Evolutionary conservation across 441 rosid species (phyloP).

Genomic region (Erodium moschatum): DNA sequence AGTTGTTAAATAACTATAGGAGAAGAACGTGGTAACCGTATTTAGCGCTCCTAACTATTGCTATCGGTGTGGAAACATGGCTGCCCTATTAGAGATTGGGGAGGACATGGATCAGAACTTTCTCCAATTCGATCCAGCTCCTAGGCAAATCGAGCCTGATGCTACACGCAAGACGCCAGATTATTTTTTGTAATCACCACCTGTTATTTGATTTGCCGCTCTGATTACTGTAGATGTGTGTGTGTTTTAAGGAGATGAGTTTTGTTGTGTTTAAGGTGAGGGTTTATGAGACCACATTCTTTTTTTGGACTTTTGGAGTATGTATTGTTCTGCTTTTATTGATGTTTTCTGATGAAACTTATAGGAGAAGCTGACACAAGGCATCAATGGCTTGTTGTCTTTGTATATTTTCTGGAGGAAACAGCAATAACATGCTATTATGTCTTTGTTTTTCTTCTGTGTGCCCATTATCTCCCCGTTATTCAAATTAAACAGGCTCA

Average conservation of each 20-base stretch:
- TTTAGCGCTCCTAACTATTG: too few species aligned
- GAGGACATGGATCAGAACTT: constrained; percentile 7
- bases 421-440: constrained; percentile 3
- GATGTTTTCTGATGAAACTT: background rate
- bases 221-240: constrained; percentile 46
- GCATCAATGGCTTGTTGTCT: background rate
- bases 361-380: background rate
- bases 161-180: constrained; percentile 94
- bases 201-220: constrained; percentile 39
- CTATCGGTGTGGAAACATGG: too few species aligned
- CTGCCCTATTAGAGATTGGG: too few species aligned
- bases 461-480: too few species aligned
- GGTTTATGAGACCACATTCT: constrained; percentile 20
- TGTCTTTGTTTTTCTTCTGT: too few species aligned
- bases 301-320: constrained; percentile 21
- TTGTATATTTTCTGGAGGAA: constrained; percentile 6
- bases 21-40: constrained; percentile 33
- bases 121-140: constrained; percentile 3
- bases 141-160: constrained; percentile 86
- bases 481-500: too few species aligned
- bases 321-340: constrained; percentile 23
- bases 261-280: constrained; percentile 36
- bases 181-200: constrained; percentile 71
- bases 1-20: constrained; percentile 30
- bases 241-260: constrained; percentile 22